A percentile compares a stretch with the other conserved stretches of the same genome.
Conservation (phyloP, 371 early-diverging fungal species). For the Zopfochytrium polystomum region DNA sequence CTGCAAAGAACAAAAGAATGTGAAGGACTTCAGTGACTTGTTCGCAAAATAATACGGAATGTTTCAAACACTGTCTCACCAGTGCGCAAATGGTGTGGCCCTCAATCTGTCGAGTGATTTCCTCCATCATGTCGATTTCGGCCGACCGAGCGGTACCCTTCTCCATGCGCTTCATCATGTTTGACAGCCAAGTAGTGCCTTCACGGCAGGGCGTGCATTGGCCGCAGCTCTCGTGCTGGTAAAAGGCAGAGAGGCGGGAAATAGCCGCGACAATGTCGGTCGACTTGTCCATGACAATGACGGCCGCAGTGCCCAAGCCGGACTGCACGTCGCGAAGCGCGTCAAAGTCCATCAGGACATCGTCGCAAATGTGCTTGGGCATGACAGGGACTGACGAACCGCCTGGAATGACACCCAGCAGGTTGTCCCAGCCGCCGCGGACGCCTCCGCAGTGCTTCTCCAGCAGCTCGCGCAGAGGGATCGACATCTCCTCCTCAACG, state of each 20-base stretch:
- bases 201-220: conserved; percentile 99
- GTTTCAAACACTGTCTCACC: conserved; percentile 36
- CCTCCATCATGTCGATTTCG: conserved; percentile 90
- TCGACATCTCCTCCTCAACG: conserved; percentile 97
- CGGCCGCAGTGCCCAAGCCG: conserved; percentile 93
- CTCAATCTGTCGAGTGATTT: conserved; percentile 93
- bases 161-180: conserved; percentile 95
- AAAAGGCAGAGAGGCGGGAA: conserved; percentile 87
- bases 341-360: conserved; percentile 98
- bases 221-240: conserved; percentile 95
- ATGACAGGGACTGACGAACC: conserved; percentile 94
- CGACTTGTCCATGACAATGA: conserved; percentile 97
- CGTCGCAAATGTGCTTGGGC: conserved; percentile 82
- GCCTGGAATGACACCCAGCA: conserved; percentile 95
- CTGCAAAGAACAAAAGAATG: conserved; percentile 20
- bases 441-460: conserved; percentile 97
- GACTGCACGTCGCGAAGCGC: conserved; percentile 89
- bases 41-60: background rate
- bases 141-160: conserved; percentile 76
- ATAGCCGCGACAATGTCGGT: conserved; percentile 91
- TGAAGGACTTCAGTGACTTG: background rate
- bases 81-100: conserved; percentile 98
- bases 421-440: conserved; percentile 98
- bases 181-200: conserved; percentile 91
- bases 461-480: conserved; percentile 89